Evolutionary conservation across 768 basidiomycete species (phyloP), one percentile per base, ranked within the genome.

Genomic region (Tulasnella sp.): DNA sequence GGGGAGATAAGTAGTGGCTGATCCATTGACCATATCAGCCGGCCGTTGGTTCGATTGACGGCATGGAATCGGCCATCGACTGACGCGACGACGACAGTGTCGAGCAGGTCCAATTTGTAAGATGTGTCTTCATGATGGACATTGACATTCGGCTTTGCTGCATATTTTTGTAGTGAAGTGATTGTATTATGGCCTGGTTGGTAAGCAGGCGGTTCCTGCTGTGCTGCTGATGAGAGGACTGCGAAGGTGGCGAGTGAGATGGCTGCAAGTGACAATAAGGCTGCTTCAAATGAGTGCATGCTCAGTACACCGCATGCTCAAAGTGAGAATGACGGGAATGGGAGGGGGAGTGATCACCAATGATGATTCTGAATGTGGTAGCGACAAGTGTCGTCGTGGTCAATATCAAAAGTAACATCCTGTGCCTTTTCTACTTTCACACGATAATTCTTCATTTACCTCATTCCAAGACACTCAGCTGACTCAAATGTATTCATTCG

Each of bases 41-140:
- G 74, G 0, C 93, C 93, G 0, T 82, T 81, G 0, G 82, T 80
- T 54, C 93, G 72, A 61, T 93, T 90, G 57, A 98, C 72, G 0
- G 90, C 95, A 69, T 96, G 92, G 29, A 99, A 80, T 53, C 81
- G 88, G 22, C 93, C 93, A 66, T 98, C 92, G 24, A 99, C 80
- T 5, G 90, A 90, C 1, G 91, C 87, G 9, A 93, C 75, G 15
- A 99, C 76, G 24, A 95, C 83, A 48, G 86, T 75, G 60, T 93
- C 83, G 53, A 90, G 65, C 9, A 93, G 67, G 44, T 81, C 73
- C 16, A 79, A 69, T 51, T 82, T 77, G 37, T 67, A 59, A 22
- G 40, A 16, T 27, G 19, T 25, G 15, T 42, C 19, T 19, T 39
- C 20, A 10, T 42, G 25, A 19, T 28, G 37, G 29, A n/a, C n/a